A percentile compares a stretch with the other conserved stretches of the same genome.
Evolutionary conservation across 1,284 basidiomycete genomes (phyloP).

Genomic region (Sporisorium iseilematis-ciliati): DNA sequence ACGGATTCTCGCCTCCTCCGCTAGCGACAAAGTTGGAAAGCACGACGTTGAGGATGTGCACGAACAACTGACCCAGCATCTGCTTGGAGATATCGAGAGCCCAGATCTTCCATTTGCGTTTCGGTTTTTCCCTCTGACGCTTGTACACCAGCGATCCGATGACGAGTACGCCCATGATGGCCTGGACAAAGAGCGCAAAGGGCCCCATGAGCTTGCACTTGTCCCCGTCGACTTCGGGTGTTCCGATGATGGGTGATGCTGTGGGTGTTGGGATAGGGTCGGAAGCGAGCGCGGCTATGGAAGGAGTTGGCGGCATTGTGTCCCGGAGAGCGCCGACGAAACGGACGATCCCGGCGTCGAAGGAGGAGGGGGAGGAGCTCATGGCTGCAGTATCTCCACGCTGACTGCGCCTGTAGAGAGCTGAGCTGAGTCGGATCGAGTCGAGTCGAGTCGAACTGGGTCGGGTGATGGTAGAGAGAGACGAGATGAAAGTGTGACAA

Average conservation of each 20-base stretch:
- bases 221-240: conserved; percentile 54
- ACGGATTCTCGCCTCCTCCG: conserved; percentile 58
- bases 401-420: conserved; percentile 2
- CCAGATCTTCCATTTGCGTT: conserved; percentile 93
- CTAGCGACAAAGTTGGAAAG: conserved; percentile 55
- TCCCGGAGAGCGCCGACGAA: conserved; percentile 20
- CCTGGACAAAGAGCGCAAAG: conserved; percentile 75
- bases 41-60: conserved; percentile 89
- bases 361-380: conserved; percentile 18
- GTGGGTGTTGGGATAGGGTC: conserved; percentile 20
- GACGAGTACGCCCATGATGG: conserved; percentile 87
- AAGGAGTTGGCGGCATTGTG: conserved; percentile 14
- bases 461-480: no score
- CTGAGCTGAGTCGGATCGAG: background rate
- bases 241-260: conserved; percentile 27
- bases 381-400: conserved; percentile 13
- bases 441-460: background rate
- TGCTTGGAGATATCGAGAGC: conserved; percentile 75
- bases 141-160: conserved; percentile 86
- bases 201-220: conserved; percentile 63
- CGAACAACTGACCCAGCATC: conserved; percentile 87
- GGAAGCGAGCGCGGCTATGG: conserved; percentile 9
- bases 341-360: conserved; percentile 5
- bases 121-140: conserved; percentile 84
- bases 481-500: background rate